phyloP scores from a whole-genome alignment of 805 yeast genomes.

The Ogataea ganodermae region DNA sequence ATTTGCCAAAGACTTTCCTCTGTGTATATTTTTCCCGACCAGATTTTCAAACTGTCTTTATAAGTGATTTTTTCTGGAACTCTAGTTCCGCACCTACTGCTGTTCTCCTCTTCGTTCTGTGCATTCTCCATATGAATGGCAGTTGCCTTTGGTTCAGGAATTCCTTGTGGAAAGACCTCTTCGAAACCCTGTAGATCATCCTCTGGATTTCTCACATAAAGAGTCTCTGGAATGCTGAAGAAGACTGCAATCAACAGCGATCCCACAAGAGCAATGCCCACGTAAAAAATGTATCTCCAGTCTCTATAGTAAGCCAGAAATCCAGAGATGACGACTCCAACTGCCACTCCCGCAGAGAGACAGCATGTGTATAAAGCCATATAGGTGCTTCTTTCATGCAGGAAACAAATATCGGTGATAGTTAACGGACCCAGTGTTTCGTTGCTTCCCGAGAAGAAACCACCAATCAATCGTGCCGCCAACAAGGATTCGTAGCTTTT shows the following conservation, averaged over 20 bases:
- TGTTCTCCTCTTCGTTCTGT: not conserved
- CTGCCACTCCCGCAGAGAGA: conserved; percentile 50
- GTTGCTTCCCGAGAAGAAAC: conserved; percentile 37
- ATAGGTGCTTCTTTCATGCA: conserved; percentile 48
- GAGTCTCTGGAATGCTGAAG: conserved; percentile 56
- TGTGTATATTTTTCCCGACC: conserved; percentile 10
- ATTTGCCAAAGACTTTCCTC: conserved; percentile 11
- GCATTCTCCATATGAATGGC: conserved; percentile 11
- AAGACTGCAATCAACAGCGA: conserved; percentile 41
- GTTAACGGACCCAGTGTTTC: conserved; percentile 53
- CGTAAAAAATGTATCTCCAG: conserved; percentile 54
- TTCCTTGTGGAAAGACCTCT: conserved; percentile 11
- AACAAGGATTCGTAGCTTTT: conserved; percentile 31
- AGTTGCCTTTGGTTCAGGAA: conserved; percentile 6
- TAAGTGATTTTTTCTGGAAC: conserved; percentile 1
- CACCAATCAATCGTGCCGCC: conserved; percentile 32
- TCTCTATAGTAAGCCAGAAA: conserved; percentile 49
- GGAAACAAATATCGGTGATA: conserved; percentile 50
- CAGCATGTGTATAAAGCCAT: conserved; percentile 53
- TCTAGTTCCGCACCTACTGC: not conserved
- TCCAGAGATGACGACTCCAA: conserved; percentile 62
- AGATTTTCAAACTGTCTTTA: conserved; percentile 4
- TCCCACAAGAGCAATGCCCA: conserved; percentile 48
- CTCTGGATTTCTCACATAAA: conserved; percentile 38
- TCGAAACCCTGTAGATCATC: conserved; percentile 10